A percentile compares a stretch with the other conserved stretches of the same genome.
These are phyloP conservation scores for Achaetomiella virescens DNA, from an alignment of 495 filamentous ascomycete species.

Conservation along the genomic window DNA sequence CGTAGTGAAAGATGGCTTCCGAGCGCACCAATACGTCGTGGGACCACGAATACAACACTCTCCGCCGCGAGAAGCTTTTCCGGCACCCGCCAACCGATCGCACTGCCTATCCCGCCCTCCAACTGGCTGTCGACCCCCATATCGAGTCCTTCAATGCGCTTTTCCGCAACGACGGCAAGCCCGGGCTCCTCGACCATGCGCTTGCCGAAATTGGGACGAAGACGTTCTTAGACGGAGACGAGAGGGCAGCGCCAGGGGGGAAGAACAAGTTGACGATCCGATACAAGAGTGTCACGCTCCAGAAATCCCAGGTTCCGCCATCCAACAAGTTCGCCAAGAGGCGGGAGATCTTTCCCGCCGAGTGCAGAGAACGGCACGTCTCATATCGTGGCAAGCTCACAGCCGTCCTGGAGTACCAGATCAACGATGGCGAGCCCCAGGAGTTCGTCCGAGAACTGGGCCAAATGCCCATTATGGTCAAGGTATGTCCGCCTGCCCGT, in stretches of 20 bases:
- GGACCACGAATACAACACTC: constrained; percentile 74
- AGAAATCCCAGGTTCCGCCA: constrained; percentile 65
- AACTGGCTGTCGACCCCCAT: constrained; percentile 77
- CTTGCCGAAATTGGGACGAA: constrained; percentile 87
- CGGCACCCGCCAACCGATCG: constrained; percentile 77
- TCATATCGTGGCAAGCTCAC: constrained; percentile 85
- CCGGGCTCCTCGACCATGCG: constrained; percentile 65
- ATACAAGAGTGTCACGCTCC: constrained; percentile 69
- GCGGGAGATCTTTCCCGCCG: constrained; percentile 81
- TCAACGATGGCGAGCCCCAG: constrained; percentile 80
- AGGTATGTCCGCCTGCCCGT: constrained; percentile 43
- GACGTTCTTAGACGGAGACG: constrained; percentile 74
- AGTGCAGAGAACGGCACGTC: constrained; percentile 89
- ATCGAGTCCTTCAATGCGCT: constrained; percentile 95
- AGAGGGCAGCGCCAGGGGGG: constrained; percentile 43
- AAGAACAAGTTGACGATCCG: constrained; percentile 68
- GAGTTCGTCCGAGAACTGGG: constrained; percentile 79
- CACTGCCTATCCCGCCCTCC: constrained; percentile 81
- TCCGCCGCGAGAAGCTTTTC: constrained; percentile 80
- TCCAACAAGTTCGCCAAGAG: constrained; percentile 76
- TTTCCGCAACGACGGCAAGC: constrained; percentile 56
- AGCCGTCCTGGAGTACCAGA: constrained; percentile 68
- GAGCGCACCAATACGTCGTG: constrained; percentile 55
- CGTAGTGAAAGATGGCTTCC: constrained; percentile 49
- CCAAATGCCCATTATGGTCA: constrained; percentile 86